Evolutionary conservation across 352 stramenopile species (phyloP).

Genomic region (Pythium brassicae): DNA sequence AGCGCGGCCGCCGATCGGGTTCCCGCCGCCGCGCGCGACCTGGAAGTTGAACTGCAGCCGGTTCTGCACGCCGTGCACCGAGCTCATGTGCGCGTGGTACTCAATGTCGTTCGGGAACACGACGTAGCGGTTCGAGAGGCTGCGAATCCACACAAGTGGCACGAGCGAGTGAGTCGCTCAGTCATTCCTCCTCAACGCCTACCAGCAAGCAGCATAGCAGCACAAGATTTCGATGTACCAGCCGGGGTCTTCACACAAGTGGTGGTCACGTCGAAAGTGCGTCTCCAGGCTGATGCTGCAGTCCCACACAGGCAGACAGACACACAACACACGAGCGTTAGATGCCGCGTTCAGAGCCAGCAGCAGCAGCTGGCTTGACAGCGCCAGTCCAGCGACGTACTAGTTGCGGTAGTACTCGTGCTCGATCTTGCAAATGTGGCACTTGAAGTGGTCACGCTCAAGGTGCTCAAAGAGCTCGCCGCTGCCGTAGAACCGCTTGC

Average conservation of each 20-base stretch:
- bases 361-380: background rate
- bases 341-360: background rate
- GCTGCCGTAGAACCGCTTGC: constrained; percentile 80
- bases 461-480: constrained; percentile 85
- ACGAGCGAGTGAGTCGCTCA: background rate
- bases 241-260: constrained; percentile 77
- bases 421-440: constrained; percentile 85
- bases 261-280: constrained; percentile 81
- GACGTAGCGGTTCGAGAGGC: constrained; percentile 80
- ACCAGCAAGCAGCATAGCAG: too few relatives aligned
- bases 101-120: constrained; percentile 87
- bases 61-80: constrained; percentile 67
- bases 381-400: constrained; percentile 38
- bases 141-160: constrained; percentile 10
- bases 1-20: constrained; percentile 36
- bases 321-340: constrained; percentile 2
- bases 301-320: background rate
- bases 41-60: constrained; percentile 75
- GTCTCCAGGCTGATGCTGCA: constrained; percentile 71
- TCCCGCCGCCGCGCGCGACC: constrained; percentile 50
- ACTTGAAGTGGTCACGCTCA: constrained; percentile 89
- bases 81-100: constrained; percentile 82
- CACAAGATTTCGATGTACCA: too few relatives aligned
- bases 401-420: constrained; percentile 90
- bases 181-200: background rate